Percentiles rank a stretch among this genome's conserved stretches.
phyloP scores from a whole-genome alignment of 2,329 filamentous ascomycete species.

The Nemania diffusa region DNA sequence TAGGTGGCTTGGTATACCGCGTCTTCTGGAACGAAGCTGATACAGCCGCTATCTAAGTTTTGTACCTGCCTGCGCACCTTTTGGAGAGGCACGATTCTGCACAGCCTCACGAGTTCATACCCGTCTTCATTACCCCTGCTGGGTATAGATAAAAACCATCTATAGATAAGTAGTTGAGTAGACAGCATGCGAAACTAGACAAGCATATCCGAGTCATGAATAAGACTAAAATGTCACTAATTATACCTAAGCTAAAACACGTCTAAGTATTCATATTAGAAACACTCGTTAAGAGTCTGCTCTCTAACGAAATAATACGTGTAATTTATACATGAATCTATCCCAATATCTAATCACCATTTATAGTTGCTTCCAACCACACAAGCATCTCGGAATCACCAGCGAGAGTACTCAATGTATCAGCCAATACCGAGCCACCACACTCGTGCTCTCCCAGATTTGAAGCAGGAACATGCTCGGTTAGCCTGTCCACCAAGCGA shows the following conservation, averaged over 20 bases:
- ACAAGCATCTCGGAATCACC: slow-evolving; percentile 30
- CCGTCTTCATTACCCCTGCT: not conserved
- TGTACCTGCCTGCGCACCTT: not conserved
- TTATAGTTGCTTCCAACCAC: slow-evolving; percentile 30
- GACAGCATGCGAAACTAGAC: not conserved
- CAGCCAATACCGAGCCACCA: slow-evolving; percentile 37
- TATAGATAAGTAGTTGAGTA: too few relatives aligned
- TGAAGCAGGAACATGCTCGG: slow-evolving; percentile 18
- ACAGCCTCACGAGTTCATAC: slow-evolving; percentile 8
- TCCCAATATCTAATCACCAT: slow-evolving; percentile 9
- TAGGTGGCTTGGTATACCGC: slow-evolving; percentile 21
- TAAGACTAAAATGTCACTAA: not conserved
- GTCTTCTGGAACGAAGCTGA: slow-evolving; percentile 26
- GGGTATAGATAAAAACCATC: not conserved
- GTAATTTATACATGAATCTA: not conserved
- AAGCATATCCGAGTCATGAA: not conserved
- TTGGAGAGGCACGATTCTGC: slow-evolving; percentile 2
- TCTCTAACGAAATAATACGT: not conserved
- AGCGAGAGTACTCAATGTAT: slow-evolving; percentile 36
- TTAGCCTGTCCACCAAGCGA: slow-evolving; percentile 45
- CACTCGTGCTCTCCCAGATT: slow-evolving; percentile 38
- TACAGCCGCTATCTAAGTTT: slow-evolving; percentile 1
- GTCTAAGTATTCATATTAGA: not conserved
- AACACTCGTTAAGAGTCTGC: not conserved
- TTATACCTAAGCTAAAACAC: not conserved